Conservation (phyloP, 2,329 filamentous ascomycete species). For the Microdochium trichocladiopsis region DNA sequence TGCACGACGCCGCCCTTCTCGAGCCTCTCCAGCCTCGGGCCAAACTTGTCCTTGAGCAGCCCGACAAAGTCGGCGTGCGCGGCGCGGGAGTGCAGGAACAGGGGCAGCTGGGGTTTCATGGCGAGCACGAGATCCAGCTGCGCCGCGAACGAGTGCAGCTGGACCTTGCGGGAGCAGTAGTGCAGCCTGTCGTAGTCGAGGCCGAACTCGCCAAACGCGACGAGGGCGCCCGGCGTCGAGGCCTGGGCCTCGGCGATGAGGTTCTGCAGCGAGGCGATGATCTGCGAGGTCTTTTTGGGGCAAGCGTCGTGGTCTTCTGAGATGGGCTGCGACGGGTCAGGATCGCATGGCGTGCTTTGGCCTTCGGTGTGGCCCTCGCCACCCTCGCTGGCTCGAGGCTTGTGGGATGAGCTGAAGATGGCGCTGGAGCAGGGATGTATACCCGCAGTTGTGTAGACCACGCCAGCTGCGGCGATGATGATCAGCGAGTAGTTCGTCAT, state of each 20-base stretch:
- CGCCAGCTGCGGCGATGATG: constrained; percentile 49
- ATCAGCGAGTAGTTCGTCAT: constrained; percentile 5
- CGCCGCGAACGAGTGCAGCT: constrained; percentile 76
- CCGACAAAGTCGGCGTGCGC: constrained; percentile 78
- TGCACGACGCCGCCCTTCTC: constrained; percentile 81
- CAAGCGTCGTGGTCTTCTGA: constrained; percentile 42
- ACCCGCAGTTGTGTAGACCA: constrained; percentile 84
- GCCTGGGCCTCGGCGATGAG: constrained; percentile 46
- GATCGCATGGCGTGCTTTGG: constrained; percentile 46
- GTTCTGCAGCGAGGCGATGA: constrained; percentile 53
- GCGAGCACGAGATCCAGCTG: constrained; percentile 73
- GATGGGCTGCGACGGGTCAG: constrained; percentile 38
- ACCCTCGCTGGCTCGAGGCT: constrained; percentile 7
- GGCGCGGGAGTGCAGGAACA: constrained; percentile 89
- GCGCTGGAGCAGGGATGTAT: constrained; percentile 88
- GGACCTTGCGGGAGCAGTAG: constrained; percentile 69
- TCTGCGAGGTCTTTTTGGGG: constrained; percentile 32
- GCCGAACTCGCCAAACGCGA: constrained; percentile 91
- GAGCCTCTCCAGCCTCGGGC: constrained; percentile 54
- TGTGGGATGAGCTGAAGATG: constrained; percentile 54
- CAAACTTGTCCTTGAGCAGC: constrained; percentile 54
- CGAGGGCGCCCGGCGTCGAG: constrained; percentile 37
- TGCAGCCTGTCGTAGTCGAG: constrained; percentile 93
- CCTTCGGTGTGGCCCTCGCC: constrained; percentile 32
- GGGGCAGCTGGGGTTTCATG: constrained; percentile 65